phyloP scores from a whole-genome alignment of 352 stramenopile species.

The Aphanomyces euteiches region DNA sequence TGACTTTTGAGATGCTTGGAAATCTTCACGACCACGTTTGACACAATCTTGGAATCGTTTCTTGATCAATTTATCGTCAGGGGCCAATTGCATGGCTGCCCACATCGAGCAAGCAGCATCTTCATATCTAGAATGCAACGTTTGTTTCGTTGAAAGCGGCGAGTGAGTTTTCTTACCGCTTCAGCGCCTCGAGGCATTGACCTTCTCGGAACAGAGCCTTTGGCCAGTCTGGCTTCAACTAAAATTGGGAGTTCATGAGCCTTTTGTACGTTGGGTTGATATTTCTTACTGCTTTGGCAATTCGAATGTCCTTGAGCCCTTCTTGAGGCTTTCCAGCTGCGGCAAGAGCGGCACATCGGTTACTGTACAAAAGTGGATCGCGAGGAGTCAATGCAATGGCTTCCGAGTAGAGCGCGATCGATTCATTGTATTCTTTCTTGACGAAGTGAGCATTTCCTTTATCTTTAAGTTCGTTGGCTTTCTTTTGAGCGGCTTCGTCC shows the following conservation, averaged over 20 bases:
- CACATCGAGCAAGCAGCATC: slow-evolving; percentile 71
- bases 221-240: slow-evolving; percentile 75
- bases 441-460: slow-evolving; percentile 67
- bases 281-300: slow-evolving; percentile 35
- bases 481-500: slow-evolving; percentile 34
- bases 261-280: too few relatives aligned
- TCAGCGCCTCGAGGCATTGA: slow-evolving; percentile 72
- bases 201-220: slow-evolving; percentile 82
- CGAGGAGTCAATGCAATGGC: slow-evolving; percentile 55
- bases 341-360: slow-evolving; percentile 72
- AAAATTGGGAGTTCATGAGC: slow-evolving; percentile 24
- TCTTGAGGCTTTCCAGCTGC: slow-evolving; percentile 53
- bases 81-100: slow-evolving; percentile 66
- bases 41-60: slow-evolving; percentile 81
- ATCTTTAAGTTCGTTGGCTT: slow-evolving; percentile 57
- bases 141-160: neutral
- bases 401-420: slow-evolving; percentile 59
- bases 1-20: slow-evolving; percentile 34
- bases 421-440: slow-evolving; percentile 51
- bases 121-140: slow-evolving; percentile 39
- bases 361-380: slow-evolving; percentile 71
- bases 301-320: slow-evolving; percentile 67
- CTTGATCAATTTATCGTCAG: slow-evolving; percentile 68
- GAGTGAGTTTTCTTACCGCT: slow-evolving; percentile 33
- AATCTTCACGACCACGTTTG: slow-evolving; percentile 55